Base-by-base conservation (phyloP, 306 rosid genomes). In the Bauhinia variegata region DNA sequence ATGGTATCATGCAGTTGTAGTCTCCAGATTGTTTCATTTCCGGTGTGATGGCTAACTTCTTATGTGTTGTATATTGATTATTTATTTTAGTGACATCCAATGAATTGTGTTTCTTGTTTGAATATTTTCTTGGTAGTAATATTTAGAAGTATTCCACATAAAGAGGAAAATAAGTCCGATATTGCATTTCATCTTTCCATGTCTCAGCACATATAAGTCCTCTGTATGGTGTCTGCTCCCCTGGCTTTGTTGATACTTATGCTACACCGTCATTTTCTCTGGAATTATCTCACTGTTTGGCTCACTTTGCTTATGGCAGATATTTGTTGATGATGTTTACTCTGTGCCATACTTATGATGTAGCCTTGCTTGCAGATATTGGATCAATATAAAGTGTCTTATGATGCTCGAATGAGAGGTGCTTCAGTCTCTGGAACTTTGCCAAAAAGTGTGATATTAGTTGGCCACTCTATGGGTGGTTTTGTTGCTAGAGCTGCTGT, bases 391-490 rank as follows among this genome's bases (percentile, higher is more conserved):
- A 82, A 82, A 78, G 89, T 81, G 72, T 88, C 97, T 78, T 86
- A 80, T 73, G 86, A 88, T 72, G 80, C 91, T 60, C 89, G 96
- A 76, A 78, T 74, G 54, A 90, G 65, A 71, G 92, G 96, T 32
- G 82, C 83, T 68, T 89, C 91, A 47, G 74, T 74, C 74, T 78
- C 95, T 46, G 86, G 85, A 65, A 82, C 63, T 72, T 82, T 77
- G 73, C 99, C 99, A 75, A 88, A 83, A 75, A 86, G 90, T 80
- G 99, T 95, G 75, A 88, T 95, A 75, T 76, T 95, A 80, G 99
- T 95, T 79, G 99, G 99, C 53, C 97, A 95, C 76, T 95, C 99
- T 51, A 90, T 95, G 96, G 99, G 97, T 57, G 99, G 99, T 71
- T 86, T 95, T 86, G 99, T 95, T 65, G 97, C 99, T 60, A 95